Percentiles rank a stretch among this genome's conserved stretches.
Evolutionary conservation across 192 early-diverging fungal species (phyloP).

Genomic region (Spinellus fusiger): DNA sequence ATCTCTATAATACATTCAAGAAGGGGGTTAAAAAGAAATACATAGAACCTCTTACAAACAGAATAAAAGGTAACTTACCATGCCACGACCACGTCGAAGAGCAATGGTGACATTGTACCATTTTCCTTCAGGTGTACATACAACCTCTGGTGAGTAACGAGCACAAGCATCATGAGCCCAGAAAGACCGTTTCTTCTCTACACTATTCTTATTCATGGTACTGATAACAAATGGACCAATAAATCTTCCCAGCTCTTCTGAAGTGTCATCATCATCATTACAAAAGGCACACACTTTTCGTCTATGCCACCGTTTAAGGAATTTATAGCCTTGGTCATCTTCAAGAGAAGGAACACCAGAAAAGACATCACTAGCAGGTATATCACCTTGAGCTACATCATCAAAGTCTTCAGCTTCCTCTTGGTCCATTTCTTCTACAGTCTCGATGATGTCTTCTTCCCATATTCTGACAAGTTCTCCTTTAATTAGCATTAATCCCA

Average conservation of each 20-base stretch:
- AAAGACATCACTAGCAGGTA: slow-evolving; percentile 26
- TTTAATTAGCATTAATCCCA: slow-evolving; percentile 42
- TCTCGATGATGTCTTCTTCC: slow-evolving; percentile 52
- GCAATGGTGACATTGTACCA: slow-evolving; percentile 88
- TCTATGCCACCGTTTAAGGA: slow-evolving; percentile 42
- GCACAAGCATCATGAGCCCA: slow-evolving; percentile 89
- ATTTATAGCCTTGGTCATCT: slow-evolving; percentile 39
- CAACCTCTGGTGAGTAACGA: slow-evolving; percentile 78
- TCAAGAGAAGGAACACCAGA: slow-evolving; percentile 33
- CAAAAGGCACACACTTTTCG: slow-evolving; percentile 64
- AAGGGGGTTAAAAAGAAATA: slow-evolving; percentile 3
- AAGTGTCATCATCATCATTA: slow-evolving; percentile 52
- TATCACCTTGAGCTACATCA: not conserved
- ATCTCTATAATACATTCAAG: too few relatives aligned
- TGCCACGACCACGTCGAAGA: slow-evolving; percentile 60
- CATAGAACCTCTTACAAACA: not conserved
- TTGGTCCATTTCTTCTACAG: slow-evolving; percentile 13
- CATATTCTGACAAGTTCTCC: slow-evolving; percentile 54
- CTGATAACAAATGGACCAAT: slow-evolving; percentile 58
- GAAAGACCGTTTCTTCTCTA: slow-evolving; percentile 47
- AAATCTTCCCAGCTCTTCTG: slow-evolving; percentile 40
- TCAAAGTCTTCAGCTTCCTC: slow-evolving; percentile 9
- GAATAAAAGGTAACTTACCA: slow-evolving; percentile 37
- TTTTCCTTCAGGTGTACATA: slow-evolving; percentile 52
- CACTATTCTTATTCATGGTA: slow-evolving; percentile 45